Evolutionary conservation across 2,329 filamentous ascomycete species (phyloP).

Genomic region (Penicillium sp.): DNA sequence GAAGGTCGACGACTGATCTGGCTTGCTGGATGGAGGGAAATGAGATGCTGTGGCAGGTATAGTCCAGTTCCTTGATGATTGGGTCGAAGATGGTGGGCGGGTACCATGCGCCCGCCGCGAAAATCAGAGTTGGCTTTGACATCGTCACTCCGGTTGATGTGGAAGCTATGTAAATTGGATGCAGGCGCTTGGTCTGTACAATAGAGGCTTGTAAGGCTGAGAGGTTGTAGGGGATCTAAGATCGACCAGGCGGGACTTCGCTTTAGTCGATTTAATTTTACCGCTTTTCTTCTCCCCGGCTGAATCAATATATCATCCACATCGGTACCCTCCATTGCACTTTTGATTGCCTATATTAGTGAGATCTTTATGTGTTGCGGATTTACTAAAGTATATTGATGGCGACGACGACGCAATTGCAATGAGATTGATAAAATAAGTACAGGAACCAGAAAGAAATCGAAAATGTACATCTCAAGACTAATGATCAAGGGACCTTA

Average conservation of each 20-base stretch:
- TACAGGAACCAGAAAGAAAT: neutral
- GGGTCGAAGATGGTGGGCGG: slow-evolving; percentile 30
- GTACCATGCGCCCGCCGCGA: slow-evolving; percentile 35
- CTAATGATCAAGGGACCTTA: neutral
- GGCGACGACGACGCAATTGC: neutral
- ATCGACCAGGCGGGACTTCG: neutral
- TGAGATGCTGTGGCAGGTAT: slow-evolving; percentile 22
- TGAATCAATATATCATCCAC: neutral
- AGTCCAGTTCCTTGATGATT: slow-evolving; percentile 24
- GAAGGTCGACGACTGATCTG: slow-evolving; percentile 20
- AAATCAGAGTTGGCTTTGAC: slow-evolving; percentile 31
- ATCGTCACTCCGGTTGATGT: neutral
- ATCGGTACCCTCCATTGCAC: neutral
- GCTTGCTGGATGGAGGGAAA: slow-evolving; percentile 32
- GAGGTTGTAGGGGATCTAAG: neutral
- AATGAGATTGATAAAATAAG: neutral
- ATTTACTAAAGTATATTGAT: no score
- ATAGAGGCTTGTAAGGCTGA: neutral
- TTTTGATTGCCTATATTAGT: neutral
- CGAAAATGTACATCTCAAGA: neutral
- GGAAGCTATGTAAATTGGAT: neutral
- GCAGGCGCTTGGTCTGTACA: neutral
- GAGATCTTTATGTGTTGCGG: neutral
- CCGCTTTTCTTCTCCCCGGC: neutral
- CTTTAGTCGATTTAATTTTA: neutral